Base-by-base conservation (phyloP, 1,284 basidiomycete species). In the Prillingera fragicola region DNA sequence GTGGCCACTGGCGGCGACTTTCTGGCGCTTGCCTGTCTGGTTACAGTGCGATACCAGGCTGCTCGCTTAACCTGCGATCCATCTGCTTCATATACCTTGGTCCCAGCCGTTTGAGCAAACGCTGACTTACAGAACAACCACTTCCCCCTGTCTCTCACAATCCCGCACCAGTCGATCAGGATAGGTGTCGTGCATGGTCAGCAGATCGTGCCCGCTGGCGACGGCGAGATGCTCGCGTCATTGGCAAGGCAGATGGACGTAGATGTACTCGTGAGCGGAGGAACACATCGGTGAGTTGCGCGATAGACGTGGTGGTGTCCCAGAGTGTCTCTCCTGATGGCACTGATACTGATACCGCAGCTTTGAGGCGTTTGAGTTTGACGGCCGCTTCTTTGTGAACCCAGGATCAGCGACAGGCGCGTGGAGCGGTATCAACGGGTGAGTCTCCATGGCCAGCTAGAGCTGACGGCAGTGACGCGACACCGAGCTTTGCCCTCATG, bases 201-300 rank as follows among this genome's bases (percentile, higher is more conserved):
- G 71, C 94, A 98, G 67, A 84, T 83, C 56, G 81, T 97, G 23
- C 95, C 94, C 0, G 83, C 85, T 0, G 94, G 91, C 8, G 92
- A 97, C 67, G 75, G 88, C 4, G 90, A 92, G 65, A 84, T 88
- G 21, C 77, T 98, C 24, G 84, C 82, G 25, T 80, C 87, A 1
- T 80, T 94, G 36, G 91, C 94, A 9, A 74, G 90, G 25, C 88
- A 94, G 69, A 89, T 98, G 86, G 91, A 97, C 65, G 94, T 96
- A 8, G 95, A 99, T 60, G 88, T 98, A 1, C 75, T 98, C 19
- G 73, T 98, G 17, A 90, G 85, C 2, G 94, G 95, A 0, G 88
- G 90, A 59, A 98, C 94, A 1, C 92, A 97, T 71, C 82, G 81
- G 90, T 91, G 62, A 68, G 84, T 75, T 7, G 12, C 14, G 18